These are phyloP conservation scores for Thelephora ganbajun DNA, from an alignment of 768 basidiomycete species.

Conservation along the genomic window DNA sequence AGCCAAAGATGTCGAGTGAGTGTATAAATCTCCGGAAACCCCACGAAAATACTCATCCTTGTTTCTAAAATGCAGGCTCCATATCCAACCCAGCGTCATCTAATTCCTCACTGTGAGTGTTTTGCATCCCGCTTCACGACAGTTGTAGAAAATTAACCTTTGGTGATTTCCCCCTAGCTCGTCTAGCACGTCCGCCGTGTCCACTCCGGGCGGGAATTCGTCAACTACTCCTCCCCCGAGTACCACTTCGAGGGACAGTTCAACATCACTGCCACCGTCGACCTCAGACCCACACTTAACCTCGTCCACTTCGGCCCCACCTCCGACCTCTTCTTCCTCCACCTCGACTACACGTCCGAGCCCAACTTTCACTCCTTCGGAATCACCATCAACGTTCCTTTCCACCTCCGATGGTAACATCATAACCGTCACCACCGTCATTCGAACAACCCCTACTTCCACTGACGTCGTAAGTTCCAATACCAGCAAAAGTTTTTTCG, in stretches of 20 bases:
- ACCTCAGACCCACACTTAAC: constrained; percentile 1
- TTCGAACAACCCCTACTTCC: not conserved
- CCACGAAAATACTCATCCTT: no score
- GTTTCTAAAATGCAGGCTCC: no score
- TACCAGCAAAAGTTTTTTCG: constrained; percentile 39
- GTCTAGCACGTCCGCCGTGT: constrained; percentile 1
- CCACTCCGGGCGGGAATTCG: not conserved
- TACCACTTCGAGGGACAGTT: not conserved
- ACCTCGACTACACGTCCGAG: not conserved
- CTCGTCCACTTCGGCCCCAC: not conserved
- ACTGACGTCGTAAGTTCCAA: constrained; percentile 3
- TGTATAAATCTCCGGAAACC: no score
- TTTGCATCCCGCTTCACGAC: no score
- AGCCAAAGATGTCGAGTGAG: no score
- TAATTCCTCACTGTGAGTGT: no score
- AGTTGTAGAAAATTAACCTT: no score
- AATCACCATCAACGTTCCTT: constrained; percentile 1
- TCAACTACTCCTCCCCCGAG: not conserved
- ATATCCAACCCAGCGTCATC: no score
- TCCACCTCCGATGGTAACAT: constrained; percentile 1
- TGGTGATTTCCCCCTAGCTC: not conserved
- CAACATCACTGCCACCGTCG: not conserved
- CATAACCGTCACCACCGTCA: not conserved
- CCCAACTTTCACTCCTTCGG: not conserved
- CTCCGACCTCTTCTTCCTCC: not conserved